phyloP scores from a whole-genome alignment of 495 filamentous ascomycete species.

The Thozetella sp. region DNA sequence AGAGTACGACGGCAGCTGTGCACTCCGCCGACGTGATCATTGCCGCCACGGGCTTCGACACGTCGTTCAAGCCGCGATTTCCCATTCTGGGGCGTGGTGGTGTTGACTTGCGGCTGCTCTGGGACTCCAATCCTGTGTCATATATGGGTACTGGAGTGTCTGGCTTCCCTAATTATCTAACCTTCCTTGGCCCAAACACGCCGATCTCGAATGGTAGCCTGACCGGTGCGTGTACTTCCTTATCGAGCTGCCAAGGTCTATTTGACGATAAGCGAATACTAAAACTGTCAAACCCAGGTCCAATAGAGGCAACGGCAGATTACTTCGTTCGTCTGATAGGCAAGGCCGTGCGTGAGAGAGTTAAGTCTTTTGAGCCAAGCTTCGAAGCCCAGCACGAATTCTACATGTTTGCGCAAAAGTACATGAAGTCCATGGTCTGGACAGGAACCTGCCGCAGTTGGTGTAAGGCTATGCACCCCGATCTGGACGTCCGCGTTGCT shows the following conservation, averaged over 20 bases:
- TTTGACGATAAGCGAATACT: background rate
- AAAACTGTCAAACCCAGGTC: background rate
- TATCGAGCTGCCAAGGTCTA: background rate
- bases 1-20: slow-evolving; percentile 37
- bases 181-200: slow-evolving; percentile 19
- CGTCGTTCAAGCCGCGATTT: slow-evolving; percentile 51
- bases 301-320: slow-evolving; percentile 15
- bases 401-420: slow-evolving; percentile 36
- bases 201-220: slow-evolving; percentile 20
- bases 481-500: background rate
- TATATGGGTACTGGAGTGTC: slow-evolving; percentile 59
- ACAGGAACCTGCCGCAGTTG: slow-evolving; percentile 42
- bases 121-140: slow-evolving; percentile 43
- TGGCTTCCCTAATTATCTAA: slow-evolving; percentile 59
- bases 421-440: slow-evolving; percentile 46
- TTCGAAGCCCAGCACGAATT: slow-evolving; percentile 38
- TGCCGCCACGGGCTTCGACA: slow-evolving; percentile 60
- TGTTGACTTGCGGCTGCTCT: slow-evolving; percentile 42
- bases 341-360: slow-evolving; percentile 40
- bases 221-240: slow-evolving; percentile 3
- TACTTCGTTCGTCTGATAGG: slow-evolving; percentile 40
- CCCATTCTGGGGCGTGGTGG: slow-evolving; percentile 30
- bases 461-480: slow-evolving; percentile 20
- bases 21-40: slow-evolving; percentile 50
- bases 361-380: slow-evolving; percentile 42